Conservation (phyloP, 129 eudicot genomes). For the Erigeron canadensis region DNA sequence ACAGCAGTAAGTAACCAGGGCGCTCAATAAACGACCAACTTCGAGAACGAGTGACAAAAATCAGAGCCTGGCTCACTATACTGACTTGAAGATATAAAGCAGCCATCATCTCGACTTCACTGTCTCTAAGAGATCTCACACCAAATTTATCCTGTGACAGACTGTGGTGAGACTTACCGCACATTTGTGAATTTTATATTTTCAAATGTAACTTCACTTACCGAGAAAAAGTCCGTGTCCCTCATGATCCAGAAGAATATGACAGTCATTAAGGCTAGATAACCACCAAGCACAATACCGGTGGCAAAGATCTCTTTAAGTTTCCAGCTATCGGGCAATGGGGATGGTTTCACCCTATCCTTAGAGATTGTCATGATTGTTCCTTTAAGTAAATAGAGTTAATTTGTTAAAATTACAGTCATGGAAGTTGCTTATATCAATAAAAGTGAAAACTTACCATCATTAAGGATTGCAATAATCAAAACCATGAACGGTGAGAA, state of each 20-base stretch:
- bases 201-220: conserved; percentile 28
- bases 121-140: conserved; percentile 54
- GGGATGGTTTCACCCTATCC: conserved; percentile 98
- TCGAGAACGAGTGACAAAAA: conserved; percentile 90
- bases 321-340: conserved; percentile 97
- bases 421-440: not conserved
- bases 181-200: not conserved
- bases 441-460: conserved; percentile 50
- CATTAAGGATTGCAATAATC: conserved; percentile 92
- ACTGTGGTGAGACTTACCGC: not conserved
- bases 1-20: conserved; percentile 68
- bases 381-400: conserved; percentile 36
- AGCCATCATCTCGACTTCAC: conserved; percentile 79
- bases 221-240: conserved; percentile 78
- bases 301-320: conserved; percentile 95
- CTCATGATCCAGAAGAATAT: conserved; percentile 92
- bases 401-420: not conserved
- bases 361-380: conserved; percentile 98
- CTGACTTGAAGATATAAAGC: conserved; percentile 97
- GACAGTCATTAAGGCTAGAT: conserved; percentile 91
- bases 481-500: conserved; percentile 99
- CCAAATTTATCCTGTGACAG: conserved; percentile 61
- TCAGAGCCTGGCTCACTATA: conserved; percentile 90
- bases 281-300: conserved; percentile 89
- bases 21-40: conserved; percentile 94